These are phyloP conservation scores for Coemansia sp. DNA, from an alignment of 192 early-diverging fungal species.

Conservation along the genomic window DNA sequence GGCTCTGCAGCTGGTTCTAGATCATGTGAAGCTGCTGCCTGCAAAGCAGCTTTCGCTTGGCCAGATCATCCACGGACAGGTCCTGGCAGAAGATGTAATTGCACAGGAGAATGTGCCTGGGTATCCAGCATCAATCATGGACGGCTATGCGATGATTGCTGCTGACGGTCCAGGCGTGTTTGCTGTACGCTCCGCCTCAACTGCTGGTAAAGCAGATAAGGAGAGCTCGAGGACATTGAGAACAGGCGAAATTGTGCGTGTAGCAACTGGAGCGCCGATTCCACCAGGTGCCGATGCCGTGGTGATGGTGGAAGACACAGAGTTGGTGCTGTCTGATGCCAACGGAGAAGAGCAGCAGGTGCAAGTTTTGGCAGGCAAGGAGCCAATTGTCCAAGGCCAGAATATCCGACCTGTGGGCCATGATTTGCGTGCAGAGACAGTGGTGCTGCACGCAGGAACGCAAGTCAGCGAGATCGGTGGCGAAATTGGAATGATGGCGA, in stretches of 20 bases:
- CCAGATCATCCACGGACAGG: constrained; percentile 52
- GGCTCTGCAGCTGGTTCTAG: constrained; percentile 60
- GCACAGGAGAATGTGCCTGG: constrained; percentile 76
- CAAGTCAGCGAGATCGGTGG: constrained; percentile 69
- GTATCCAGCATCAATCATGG: constrained; percentile 84
- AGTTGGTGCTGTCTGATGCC: constrained; percentile 51
- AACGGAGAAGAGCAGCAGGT: constrained; percentile 53
- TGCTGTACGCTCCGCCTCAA: constrained; percentile 60
- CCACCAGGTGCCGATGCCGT: constrained; percentile 82
- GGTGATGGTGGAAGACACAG: constrained; percentile 96
- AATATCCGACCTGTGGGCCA: constrained; percentile 81
- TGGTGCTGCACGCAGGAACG: constrained; percentile 59
- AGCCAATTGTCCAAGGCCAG: constrained; percentile 43
- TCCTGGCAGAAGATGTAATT: constrained; percentile 73
- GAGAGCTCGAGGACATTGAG: constrained; percentile 23
- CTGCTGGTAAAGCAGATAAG: constrained; percentile 51
- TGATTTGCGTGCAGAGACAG: constrained; percentile 64
- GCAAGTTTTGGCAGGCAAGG: constrained; percentile 21
- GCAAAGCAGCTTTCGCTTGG: constrained; percentile 14
- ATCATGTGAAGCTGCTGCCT: constrained; percentile 28
- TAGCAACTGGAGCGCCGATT: constrained; percentile 87
- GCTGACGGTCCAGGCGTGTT: constrained; percentile 79
- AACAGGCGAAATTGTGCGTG: constrained; percentile 65
- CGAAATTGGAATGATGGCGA: constrained; percentile 80
- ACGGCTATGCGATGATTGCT: constrained; percentile 90